phyloP scores from a whole-genome alignment of 352 stramenopile species.

The Pythium guiyangense region DNA sequence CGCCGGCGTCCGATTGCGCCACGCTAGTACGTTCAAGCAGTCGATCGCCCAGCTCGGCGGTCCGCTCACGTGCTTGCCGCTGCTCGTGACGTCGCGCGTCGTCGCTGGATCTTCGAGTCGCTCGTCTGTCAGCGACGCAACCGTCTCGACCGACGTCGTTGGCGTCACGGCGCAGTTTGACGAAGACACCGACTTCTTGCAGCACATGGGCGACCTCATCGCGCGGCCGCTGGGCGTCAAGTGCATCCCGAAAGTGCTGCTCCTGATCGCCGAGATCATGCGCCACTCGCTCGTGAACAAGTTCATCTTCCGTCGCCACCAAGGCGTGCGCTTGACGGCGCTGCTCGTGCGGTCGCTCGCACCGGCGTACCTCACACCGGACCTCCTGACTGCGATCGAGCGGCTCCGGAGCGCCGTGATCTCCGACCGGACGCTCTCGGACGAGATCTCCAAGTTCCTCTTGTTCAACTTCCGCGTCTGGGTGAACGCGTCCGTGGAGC shows the following conservation, averaged over 20 bases:
- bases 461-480: constrained; percentile 86
- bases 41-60: constrained; percentile 60
- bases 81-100: constrained; percentile 36
- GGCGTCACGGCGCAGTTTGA: constrained; percentile 57
- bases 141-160: neutral
- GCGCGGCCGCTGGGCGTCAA: constrained; percentile 60
- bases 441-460: constrained; percentile 82
- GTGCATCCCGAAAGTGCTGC: constrained; percentile 70
- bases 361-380: constrained; percentile 55
- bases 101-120: neutral
- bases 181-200: constrained; percentile 68
- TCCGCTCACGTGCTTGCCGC: constrained; percentile 55
- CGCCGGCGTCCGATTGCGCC: constrained; percentile 49
- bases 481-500: constrained; percentile 66
- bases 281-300: constrained; percentile 85
- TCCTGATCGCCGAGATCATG: constrained; percentile 82
- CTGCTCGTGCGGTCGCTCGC: constrained; percentile 66
- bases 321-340: constrained; percentile 67
- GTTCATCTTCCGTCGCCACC: constrained; percentile 77
- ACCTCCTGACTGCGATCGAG: constrained; percentile 71
- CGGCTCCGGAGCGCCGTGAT: constrained; percentile 67
- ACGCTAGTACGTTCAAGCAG: constrained; percentile 71
- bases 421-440: constrained; percentile 68
- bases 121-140: neutral
- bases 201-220: constrained; percentile 72